phyloP scores from a whole-genome alignment of 495 filamentous ascomycete genomes.

The Podospora comata region DNA sequence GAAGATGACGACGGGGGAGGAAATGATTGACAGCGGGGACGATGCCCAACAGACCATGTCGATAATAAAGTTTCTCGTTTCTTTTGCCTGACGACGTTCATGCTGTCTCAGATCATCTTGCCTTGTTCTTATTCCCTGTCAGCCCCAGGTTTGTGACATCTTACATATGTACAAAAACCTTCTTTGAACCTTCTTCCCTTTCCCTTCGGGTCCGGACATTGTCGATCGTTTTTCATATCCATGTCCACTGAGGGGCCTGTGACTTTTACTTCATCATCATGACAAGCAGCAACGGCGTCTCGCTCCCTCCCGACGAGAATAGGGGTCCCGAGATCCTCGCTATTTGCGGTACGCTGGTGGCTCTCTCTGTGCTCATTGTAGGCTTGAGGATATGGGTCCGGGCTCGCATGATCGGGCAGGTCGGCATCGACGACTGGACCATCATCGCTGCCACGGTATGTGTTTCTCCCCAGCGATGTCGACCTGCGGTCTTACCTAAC shows the following conservation, averaged over 20 bases:
- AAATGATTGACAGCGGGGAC: too few relatives aligned
- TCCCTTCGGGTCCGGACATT: neutral
- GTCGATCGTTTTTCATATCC: neutral
- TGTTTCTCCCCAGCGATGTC: neutral
- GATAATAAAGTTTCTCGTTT: neutral
- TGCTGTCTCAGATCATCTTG: neutral
- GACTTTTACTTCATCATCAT: neutral
- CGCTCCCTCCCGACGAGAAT: constrained; percentile 16
- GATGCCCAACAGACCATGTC: neutral
- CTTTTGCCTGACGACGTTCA: neutral
- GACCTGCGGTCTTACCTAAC: neutral
- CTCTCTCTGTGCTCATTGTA: constrained; percentile 13
- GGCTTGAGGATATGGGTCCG: constrained; percentile 15
- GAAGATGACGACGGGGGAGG: neutral
- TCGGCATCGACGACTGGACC: constrained; percentile 24
- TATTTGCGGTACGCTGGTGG: constrained; percentile 18
- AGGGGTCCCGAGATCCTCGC: constrained; percentile 25
- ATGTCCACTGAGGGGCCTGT: neutral
- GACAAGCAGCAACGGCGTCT: neutral
- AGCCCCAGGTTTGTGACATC: neutral
- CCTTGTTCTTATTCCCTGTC: neutral
- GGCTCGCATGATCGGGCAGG: constrained; percentile 11
- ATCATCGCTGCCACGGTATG: constrained; percentile 29
- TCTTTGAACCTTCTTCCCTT: neutral
- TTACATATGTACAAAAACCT: neutral